Percentiles rank a stretch among this genome's conserved stretches.
These are phyloP conservation scores for Starmerella lactis-condensi DNA, from an alignment of 805 yeast species.

Conservation along the genomic window DNA sequence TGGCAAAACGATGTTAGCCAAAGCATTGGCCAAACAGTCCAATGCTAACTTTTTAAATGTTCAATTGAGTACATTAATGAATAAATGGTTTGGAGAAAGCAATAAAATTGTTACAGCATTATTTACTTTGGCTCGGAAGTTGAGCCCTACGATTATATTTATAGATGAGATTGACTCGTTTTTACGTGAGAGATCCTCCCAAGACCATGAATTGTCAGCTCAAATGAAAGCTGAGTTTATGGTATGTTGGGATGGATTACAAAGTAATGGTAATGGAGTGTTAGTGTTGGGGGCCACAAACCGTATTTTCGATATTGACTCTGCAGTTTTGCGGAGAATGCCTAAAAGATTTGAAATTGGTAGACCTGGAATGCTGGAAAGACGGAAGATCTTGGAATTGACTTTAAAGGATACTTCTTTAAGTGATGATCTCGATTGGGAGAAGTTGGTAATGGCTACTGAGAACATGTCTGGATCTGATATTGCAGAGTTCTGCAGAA, in stretches of 20 bases:
- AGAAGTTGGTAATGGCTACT: conserved; percentile 41
- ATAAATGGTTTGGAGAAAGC: conserved; percentile 94
- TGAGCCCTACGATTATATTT: conserved; percentile 86
- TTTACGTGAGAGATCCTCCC: conserved; percentile 61
- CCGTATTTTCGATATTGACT: conserved; percentile 76
- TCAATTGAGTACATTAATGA: conserved; percentile 85
- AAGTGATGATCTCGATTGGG: conserved; percentile 42
- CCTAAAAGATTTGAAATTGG: conserved; percentile 74
- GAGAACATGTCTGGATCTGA: conserved; percentile 80
- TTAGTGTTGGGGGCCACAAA: conserved; percentile 90
- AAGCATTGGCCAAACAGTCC: conserved; percentile 80
- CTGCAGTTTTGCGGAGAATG: conserved; percentile 79
- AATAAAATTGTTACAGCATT: conserved; percentile 87
- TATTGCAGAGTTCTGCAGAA: conserved; percentile 74
- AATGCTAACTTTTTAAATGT: conserved; percentile 82
- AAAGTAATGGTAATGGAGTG: conserved; percentile 43
- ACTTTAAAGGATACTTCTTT: conserved; percentile 46
- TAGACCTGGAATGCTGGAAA: conserved; percentile 49
- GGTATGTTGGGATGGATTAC: conserved; percentile 93
- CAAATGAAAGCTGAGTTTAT: conserved; percentile 89
- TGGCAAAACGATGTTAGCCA: conserved; percentile 94
- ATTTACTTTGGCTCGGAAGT: conserved; percentile 70
- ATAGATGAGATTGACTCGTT: conserved; percentile 95
- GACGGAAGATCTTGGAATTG: conserved; percentile 51
- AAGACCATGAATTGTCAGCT: conserved; percentile 90